Percentiles rank a stretch among this genome's conserved stretches.
Evolutionary conservation across 1,284 basidiomycete genomes (phyloP).

Genomic region (Sporisorium scitamineum): DNA sequence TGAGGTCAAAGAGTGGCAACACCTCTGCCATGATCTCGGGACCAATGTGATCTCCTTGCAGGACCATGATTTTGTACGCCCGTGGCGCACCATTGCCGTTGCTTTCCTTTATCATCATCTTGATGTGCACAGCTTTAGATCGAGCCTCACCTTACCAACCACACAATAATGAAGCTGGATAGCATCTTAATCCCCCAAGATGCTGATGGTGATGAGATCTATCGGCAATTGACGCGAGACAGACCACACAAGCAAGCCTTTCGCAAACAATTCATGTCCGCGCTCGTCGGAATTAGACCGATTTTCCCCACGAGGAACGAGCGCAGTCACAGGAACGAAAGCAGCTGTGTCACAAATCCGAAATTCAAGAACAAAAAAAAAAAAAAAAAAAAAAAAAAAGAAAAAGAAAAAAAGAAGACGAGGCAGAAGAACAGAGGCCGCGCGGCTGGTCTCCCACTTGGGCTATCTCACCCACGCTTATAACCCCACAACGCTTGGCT

Average conservation of each 20-base stretch:
- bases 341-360: constrained; percentile 7
- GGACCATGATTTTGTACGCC: constrained; percentile 79
- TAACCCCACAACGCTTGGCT: neutral
- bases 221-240: neutral
- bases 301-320: neutral
- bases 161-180: neutral
- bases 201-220: neutral
- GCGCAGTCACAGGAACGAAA: too few species aligned
- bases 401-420: neutral
- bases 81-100: neutral
- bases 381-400: too few species aligned
- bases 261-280: neutral
- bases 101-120: constrained; percentile 22
- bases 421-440: neutral
- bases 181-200: too few species aligned
- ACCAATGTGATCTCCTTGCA: constrained; percentile 96
- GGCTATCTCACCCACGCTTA: neutral
- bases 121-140: neutral
- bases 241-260: neutral
- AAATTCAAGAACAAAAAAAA: too few species aligned
- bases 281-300: constrained; percentile 7
- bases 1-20: constrained; percentile 81
- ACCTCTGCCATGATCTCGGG: constrained; percentile 92
- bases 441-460: neutral
- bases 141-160: neutral